phyloP scores from a whole-genome alignment of 495 filamentous ascomycete genomes.

The Neurospora sp. region DNA sequence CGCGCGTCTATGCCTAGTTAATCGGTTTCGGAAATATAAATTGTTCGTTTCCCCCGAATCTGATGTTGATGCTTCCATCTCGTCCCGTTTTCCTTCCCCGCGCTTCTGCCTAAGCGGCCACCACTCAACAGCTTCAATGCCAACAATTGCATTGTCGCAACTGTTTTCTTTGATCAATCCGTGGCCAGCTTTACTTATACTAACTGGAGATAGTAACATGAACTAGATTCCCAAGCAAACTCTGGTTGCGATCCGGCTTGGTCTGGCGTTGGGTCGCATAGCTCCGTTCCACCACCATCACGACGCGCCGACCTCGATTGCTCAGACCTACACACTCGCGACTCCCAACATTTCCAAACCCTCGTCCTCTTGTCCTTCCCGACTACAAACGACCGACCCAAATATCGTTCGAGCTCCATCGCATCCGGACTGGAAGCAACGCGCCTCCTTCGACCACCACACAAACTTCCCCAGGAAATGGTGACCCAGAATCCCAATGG shows the following conservation, averaged over 20 bases:
- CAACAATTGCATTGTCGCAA: constrained; percentile 11
- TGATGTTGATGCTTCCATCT: not conserved
- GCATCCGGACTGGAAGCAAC: not conserved
- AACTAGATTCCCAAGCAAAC: constrained; percentile 21
- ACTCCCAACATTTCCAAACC: not conserved
- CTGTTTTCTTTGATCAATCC: constrained; percentile 5
- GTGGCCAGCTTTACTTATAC: constrained; percentile 11
- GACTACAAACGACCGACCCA: not conserved
- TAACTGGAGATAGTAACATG: constrained; percentile 33
- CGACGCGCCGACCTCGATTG: not conserved
- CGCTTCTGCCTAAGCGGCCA: not conserved
- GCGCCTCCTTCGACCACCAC: not conserved
- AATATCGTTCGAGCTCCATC: not conserved
- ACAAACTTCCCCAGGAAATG: constrained; percentile 20
- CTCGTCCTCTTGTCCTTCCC: not conserved
- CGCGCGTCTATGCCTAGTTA: not conserved
- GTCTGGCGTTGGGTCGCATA: constrained; percentile 21
- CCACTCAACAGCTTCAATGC: constrained; percentile 4
- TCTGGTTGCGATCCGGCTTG: constrained; percentile 31
- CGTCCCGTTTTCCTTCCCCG: not conserved
- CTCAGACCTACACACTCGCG: not conserved
- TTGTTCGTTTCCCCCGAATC: not conserved
- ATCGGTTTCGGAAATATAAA: not conserved
- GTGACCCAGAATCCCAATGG: constrained; percentile 33
- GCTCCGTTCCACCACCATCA: not conserved